phyloP scores from a whole-genome alignment of 257 asterid genomes.

The Verbena officinalis region DNA sequence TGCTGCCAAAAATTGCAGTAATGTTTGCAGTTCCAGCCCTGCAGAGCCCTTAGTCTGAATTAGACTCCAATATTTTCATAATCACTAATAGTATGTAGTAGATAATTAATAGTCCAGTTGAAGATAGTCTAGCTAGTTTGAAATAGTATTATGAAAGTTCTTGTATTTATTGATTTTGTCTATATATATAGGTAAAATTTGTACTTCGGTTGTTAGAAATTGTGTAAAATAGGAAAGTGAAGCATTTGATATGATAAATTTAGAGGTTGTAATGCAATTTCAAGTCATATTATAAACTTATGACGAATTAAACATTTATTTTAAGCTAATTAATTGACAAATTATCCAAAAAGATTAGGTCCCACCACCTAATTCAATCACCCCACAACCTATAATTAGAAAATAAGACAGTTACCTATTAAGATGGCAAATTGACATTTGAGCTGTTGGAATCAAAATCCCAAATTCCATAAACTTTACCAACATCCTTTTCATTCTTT shows the following conservation, averaged over 20 bases:
- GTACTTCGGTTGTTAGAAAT: constrained; percentile 8
- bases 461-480: neutral
- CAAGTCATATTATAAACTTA: no score
- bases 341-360: no score
- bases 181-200: neutral
- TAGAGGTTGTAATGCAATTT: neutral
- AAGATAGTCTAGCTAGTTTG: constrained; percentile 9
- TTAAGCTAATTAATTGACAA: no score
- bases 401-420: neutral
- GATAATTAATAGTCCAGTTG: constrained; percentile 20
- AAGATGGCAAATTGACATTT: constrained; percentile 1
- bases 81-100: neutral
- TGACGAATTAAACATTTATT: no score
- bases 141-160: neutral
- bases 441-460: neutral
- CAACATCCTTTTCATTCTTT: neutral
- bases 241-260: no score
- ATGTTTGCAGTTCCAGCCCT: constrained; percentile 25
- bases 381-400: neutral
- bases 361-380: neutral
- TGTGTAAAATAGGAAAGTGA: constrained; percentile 22
- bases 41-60: constrained; percentile 43
- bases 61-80: neutral
- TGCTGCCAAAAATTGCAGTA: constrained; percentile 34
- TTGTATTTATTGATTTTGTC: neutral